A percentile compares a stretch with the other conserved stretches of the same genome.
Evolutionary conservation across 306 rosid genomes (phyloP).

Genomic region (Mucuna pruriens): DNA sequence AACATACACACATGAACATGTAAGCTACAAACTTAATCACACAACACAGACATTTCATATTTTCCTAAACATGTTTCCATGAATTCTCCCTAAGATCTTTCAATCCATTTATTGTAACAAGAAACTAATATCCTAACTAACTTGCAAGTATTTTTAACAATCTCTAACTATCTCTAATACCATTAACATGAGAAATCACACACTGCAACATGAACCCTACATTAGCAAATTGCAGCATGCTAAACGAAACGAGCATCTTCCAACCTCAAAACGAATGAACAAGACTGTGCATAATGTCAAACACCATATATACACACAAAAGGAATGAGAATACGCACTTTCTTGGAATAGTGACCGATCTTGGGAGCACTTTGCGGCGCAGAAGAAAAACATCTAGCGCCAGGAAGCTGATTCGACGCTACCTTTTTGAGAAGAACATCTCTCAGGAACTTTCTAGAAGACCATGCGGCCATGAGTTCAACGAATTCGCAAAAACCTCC

Average conservation of each 20-base stretch:
- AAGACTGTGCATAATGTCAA: background rate
- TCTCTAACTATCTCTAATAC: no score
- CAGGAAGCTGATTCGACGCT: conserved; percentile 41
- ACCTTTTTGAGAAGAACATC: conserved; percentile 49
- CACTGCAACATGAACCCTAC: background rate
- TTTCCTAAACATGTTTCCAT: background rate
- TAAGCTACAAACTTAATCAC: conserved; percentile 6
- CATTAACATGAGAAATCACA: background rate
- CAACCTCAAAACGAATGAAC: conserved; percentile 6
- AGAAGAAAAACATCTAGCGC: conserved; percentile 66
- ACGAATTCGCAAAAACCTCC: background rate
- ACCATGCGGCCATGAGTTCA: conserved; percentile 76
- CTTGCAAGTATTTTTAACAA: no score
- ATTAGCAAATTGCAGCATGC: background rate
- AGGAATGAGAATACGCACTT: conserved; percentile 55
- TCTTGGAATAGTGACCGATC: conserved; percentile 75
- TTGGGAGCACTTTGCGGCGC: conserved; percentile 60
- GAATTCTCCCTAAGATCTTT: background rate
- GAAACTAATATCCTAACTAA: no score
- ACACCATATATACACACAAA: background rate
- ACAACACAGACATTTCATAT: background rate
- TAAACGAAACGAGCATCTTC: conserved; percentile 25
- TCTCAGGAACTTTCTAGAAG: conserved; percentile 58
- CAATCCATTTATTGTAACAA: no score
- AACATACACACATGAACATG: background rate